Percentiles rank a stretch among this genome's conserved stretches.
Conservation (phyloP, 2,329 filamentous ascomycete species). For the Aspergillus sp. region DNA sequence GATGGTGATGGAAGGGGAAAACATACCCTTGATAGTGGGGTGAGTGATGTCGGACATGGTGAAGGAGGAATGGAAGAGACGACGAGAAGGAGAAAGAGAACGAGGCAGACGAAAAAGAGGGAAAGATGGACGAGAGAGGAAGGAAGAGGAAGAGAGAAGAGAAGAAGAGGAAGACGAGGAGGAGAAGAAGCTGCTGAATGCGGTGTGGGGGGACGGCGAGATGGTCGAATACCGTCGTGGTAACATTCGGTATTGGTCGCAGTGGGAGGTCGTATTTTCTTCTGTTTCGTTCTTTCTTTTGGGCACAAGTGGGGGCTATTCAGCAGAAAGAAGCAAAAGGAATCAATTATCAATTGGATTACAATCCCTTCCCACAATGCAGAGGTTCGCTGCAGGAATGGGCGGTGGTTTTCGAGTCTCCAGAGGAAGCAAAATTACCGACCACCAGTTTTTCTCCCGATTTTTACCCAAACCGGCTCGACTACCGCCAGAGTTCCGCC, state of each 20-base stretch:
- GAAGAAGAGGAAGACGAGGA: conserved; percentile 21
- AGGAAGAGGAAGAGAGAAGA: conserved; percentile 24
- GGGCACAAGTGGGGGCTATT: neutral
- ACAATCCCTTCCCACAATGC: neutral
- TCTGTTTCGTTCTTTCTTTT: conserved; percentile 1
- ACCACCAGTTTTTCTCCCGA: neutral
- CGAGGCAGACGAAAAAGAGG: conserved; percentile 10
- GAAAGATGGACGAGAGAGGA: conserved; percentile 16
- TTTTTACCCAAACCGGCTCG: conserved; percentile 11
- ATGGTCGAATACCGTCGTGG: conserved; percentile 6
- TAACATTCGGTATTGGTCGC: conserved; percentile 1
- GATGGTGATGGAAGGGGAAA: conserved; percentile 12
- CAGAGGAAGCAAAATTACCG: too few relatives aligned
- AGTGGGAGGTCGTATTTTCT: conserved; percentile 2
- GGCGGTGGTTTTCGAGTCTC: too few relatives aligned
- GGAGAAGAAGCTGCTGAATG: conserved; percentile 15
- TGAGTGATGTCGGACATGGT: conserved; percentile 71
- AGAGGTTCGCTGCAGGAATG: neutral
- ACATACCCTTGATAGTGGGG: conserved; percentile 72
- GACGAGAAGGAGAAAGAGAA: conserved; percentile 8
- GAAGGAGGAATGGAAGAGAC: conserved; percentile 21
- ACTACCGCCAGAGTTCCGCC: conserved; percentile 7
- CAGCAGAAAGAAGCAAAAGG: too few relatives aligned
- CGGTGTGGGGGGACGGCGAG: conserved; percentile 18
- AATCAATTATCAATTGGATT: neutral